Conservation (phyloP, 208 protist genomes). For the Crithidia acanthocephali region DNA sequence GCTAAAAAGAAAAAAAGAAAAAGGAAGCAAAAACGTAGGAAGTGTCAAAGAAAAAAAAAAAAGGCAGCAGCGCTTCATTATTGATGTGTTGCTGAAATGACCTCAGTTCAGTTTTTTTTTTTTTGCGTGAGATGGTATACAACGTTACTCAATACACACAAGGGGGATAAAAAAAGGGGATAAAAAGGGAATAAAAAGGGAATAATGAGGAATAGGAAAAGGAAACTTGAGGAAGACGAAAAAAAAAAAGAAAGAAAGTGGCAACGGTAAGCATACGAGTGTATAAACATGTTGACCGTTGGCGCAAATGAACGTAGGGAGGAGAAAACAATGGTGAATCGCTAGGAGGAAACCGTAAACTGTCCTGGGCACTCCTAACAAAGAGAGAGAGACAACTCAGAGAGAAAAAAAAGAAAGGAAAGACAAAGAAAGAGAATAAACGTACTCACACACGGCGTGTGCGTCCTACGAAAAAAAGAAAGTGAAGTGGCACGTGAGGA, state of each 20-base stretch:
- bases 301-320: not conserved
- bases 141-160: not conserved
- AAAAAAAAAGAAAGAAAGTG: not conserved
- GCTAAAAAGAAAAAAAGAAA: not conserved
- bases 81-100: not conserved
- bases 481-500: not conserved
- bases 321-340: not conserved
- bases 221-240: constrained; percentile 4
- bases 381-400: not conserved
- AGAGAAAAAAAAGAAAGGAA: not conserved
- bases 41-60: not conserved
- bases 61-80: not conserved
- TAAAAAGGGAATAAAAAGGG: not conserved
- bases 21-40: no score
- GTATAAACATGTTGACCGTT: not conserved
- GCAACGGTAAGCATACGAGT: not conserved
- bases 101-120: not conserved
- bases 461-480: not conserved
- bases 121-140: not conserved
- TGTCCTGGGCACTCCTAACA: not conserved
- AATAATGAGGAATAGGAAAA: constrained; percentile 7
- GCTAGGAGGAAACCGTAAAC: no score
- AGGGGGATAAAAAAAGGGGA: not conserved
- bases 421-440: not conserved
- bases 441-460: constrained; percentile 6